Conservation (phyloP, 305 asterid species). For the Solanum hybrid region DNA sequence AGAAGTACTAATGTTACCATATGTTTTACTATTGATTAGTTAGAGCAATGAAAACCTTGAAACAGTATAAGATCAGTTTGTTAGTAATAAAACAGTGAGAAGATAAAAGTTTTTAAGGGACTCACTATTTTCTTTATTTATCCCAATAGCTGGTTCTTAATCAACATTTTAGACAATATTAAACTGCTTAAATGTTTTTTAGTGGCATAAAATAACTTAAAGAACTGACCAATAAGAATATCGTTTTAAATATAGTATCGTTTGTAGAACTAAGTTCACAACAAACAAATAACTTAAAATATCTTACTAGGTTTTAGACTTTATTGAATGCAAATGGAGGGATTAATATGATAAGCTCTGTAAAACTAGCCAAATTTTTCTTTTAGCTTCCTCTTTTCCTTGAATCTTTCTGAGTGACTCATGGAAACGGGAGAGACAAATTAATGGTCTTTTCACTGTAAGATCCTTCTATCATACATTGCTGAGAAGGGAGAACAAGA, state of each 20-base stretch:
- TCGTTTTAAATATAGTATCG: not conserved
- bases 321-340: not conserved
- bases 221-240: not conserved
- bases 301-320: not conserved
- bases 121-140: not conserved
- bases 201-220: not conserved
- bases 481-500: not conserved
- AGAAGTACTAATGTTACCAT: not conserved
- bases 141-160: not conserved
- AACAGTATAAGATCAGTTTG: not conserved
- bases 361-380: not conserved
- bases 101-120: not conserved
- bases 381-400: not conserved
- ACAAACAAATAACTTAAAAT: not conserved
- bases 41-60: not conserved
- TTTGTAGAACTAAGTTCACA: not conserved
- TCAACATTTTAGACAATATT: not conserved
- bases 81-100: not conserved
- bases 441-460: not conserved
- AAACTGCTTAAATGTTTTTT: not conserved
- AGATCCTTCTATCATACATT: not conserved
- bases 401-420: not conserved
- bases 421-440: not conserved
- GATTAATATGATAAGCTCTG: not conserved
- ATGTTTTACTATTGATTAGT: not conserved